Evolutionary conservation across 768 basidiomycete genomes (phyloP).

Genomic region (Termitomyces sp.): DNA sequence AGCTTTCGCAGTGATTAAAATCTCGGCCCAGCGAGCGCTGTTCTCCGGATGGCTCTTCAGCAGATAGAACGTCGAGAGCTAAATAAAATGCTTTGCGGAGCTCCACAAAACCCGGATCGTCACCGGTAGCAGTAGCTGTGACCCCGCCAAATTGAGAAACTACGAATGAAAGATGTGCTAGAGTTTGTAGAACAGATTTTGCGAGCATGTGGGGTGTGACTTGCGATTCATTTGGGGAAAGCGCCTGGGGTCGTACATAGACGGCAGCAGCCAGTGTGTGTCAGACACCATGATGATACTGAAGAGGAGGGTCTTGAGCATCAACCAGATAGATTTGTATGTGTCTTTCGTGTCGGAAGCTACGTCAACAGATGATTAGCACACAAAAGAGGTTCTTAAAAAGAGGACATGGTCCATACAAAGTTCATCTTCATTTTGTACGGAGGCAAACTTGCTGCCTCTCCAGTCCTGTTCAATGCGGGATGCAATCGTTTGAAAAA

Average conservation of each 20-base stretch:
- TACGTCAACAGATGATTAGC: slow-evolving; percentile 15
- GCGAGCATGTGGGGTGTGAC: slow-evolving; percentile 38
- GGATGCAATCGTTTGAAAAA: slow-evolving; percentile 32
- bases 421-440: slow-evolving; percentile 26
- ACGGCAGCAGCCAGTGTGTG: slow-evolving; percentile 48
- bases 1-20: slow-evolving; percentile 28
- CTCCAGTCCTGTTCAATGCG: slow-evolving; percentile 48
- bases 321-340: slow-evolving; percentile 56
- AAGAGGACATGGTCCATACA: slow-evolving; percentile 18
- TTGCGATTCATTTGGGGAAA: slow-evolving; percentile 10
- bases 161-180: slow-evolving; percentile 71
- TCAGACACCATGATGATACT: slow-evolving; percentile 67
- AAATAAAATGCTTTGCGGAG: slow-evolving; percentile 74
- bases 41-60: slow-evolving; percentile 24
- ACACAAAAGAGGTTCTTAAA: not conserved
- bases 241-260: slow-evolving; percentile 40
- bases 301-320: slow-evolving; percentile 76
- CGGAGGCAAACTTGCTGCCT: slow-evolving; percentile 32
- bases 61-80: slow-evolving; percentile 67
- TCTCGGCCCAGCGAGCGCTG: slow-evolving; percentile 17
- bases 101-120: slow-evolving; percentile 58
- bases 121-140: slow-evolving; percentile 36
- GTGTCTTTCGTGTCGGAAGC: slow-evolving; percentile 42
- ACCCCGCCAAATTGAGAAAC: slow-evolving; percentile 80
- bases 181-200: slow-evolving; percentile 46